A percentile compares a stretch with the other conserved stretches of the same genome.
Evolutionary conservation across 805 yeast species (phyloP).

Genomic region (Candida michaelii): DNA sequence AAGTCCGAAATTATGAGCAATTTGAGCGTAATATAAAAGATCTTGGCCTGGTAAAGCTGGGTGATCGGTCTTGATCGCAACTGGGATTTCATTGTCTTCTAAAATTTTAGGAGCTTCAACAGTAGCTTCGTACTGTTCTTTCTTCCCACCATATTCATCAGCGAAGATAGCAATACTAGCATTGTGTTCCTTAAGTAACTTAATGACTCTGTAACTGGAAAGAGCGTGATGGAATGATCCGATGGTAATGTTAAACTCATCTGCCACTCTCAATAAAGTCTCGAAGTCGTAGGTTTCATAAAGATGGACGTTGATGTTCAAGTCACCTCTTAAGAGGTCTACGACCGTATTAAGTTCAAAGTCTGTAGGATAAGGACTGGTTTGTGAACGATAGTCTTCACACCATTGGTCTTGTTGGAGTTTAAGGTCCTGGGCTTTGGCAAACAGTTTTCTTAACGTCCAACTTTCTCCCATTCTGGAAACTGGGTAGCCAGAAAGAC

Average conservation of each 20-base stretch:
- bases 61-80: slow-evolving; percentile 11
- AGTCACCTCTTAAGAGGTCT: slow-evolving; percentile 9
- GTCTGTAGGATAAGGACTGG: slow-evolving; percentile 2
- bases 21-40: slow-evolving; percentile 10
- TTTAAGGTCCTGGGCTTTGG: neutral
- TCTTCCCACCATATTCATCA: slow-evolving; percentile 12
- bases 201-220: slow-evolving; percentile 7
- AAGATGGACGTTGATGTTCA: slow-evolving; percentile 1
- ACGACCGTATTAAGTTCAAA: slow-evolving; percentile 7
- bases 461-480: slow-evolving; percentile 10
- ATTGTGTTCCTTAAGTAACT: slow-evolving; percentile 5
- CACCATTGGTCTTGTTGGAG: slow-evolving; percentile 8
- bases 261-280: slow-evolving; percentile 9
- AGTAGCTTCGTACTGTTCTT: slow-evolving; percentile 10
- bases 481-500: slow-evolving; percentile 6
- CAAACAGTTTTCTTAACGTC: slow-evolving; percentile 4
- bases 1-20: slow-evolving; percentile 10
- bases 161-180: slow-evolving; percentile 7
- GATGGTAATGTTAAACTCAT: slow-evolving; percentile 6
- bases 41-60: slow-evolving; percentile 13
- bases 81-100: slow-evolving; percentile 10
- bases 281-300: slow-evolving; percentile 11
- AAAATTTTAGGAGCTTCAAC: slow-evolving; percentile 9
- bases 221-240: slow-evolving; percentile 12
- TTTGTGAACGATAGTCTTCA: neutral